Percentiles rank a stretch among this genome's conserved stretches.
These are phyloP conservation scores for Thuidium tamariscinum DNA, from an alignment of 225 moss, liverwort and hornwort species.

Conservation along the genomic window DNA sequence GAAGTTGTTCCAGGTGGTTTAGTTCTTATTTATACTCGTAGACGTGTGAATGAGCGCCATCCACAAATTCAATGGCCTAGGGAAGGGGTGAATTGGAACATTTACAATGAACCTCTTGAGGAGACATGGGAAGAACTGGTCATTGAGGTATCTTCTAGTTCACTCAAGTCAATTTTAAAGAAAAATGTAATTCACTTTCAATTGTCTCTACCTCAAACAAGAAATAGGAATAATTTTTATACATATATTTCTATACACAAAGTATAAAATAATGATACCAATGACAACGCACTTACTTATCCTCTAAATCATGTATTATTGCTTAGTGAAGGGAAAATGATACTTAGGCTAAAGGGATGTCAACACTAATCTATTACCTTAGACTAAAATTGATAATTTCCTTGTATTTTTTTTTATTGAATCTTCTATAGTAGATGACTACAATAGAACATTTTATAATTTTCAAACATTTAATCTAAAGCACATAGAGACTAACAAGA, in stretches of 20 bases:
- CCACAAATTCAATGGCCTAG: background rate
- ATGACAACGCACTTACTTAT: too few relatives aligned
- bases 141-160: background rate
- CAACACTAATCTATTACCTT: background rate
- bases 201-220: background rate
- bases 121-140: background rate
- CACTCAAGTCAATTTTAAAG: background rate
- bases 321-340: too few relatives aligned
- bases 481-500: too few relatives aligned
- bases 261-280: too few relatives aligned
- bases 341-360: too few relatives aligned
- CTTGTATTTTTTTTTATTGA: background rate
- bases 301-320: too few relatives aligned
- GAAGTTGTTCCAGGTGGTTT: constrained; percentile 16
- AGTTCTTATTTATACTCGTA: background rate
- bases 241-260: too few relatives aligned
- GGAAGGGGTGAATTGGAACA: background rate
- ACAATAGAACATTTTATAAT: background rate
- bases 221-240: background rate
- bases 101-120: background rate
- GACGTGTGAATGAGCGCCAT: background rate
- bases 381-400: background rate
- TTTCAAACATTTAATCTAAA: background rate
- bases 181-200: fast-evolving
- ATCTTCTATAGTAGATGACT: background rate